Evolutionary conservation across 2,329 filamentous ascomycete genomes (phyloP), one percentile per base, ranked within the genome.

Genomic region (Xylaria polymorpha): DNA sequence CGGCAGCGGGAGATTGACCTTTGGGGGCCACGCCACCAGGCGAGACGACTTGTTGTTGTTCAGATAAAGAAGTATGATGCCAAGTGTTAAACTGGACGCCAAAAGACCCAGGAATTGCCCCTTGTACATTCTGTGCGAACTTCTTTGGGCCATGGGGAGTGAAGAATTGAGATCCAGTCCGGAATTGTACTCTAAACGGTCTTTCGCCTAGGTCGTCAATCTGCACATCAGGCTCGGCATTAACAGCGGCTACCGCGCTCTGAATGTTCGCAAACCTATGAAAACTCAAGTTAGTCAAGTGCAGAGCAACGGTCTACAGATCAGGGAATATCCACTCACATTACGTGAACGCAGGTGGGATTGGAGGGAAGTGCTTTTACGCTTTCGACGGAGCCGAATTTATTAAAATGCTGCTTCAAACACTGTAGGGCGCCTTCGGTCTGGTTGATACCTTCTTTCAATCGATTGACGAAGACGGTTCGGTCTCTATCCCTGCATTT

Each of bases 381-480:
- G 1, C 12, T 22, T 1, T 71, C 53, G 6, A 74, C 39, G 2
- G 20, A 1, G 7, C 74, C 74, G 29, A 61, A 73, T 18, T 59
- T 39, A 63, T 59, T 63, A 44, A 75, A 74, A 57, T 67, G 10
- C 2, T 61, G 20, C 10, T 20, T 56, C 15, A 73, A 18, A 2
- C 9, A 46, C 18, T 61, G 14, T 15, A 50, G 12, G 18, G 3
- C 35, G 3, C 8, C 14, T 2, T 32, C 55, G 2, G 18, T 39
- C 15, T 10, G 20, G 20, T 20, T 44, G 6, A 44, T 18, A 4
- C 39, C 39, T 10, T 43, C 2, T 12, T 9, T 10, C 22, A 73
- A 62, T 5, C 53, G 12, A 25, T 22, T 59, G 3, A 77, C 55
- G 20, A 60, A 73, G 29, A 77, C 57, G 1, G 66, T 70, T 32